Conservation (phyloP, 139 green algal genomes). For the Micractinium conductrix region DNA sequence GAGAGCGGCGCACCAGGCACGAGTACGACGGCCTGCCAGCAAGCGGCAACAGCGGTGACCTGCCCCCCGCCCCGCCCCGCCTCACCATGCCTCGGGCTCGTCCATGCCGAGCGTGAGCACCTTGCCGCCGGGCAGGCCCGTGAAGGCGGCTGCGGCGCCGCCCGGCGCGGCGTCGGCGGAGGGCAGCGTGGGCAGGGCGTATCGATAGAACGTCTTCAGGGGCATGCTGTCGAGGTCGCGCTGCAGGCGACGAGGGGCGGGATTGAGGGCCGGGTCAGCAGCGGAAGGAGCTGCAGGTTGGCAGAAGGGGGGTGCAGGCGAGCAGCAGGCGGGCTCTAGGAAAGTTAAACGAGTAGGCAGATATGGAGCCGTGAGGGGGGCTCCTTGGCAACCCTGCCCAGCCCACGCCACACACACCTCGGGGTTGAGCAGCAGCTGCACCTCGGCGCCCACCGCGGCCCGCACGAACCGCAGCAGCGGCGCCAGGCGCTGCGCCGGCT, state of each 20-base stretch:
- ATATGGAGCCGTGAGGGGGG: too few species aligned
- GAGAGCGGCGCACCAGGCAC: too few species aligned
- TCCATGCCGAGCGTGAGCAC: conserved; percentile 94
- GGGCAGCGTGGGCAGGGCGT: conserved; percentile 55
- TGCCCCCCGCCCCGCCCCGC: neutral
- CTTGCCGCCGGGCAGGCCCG: conserved; percentile 64
- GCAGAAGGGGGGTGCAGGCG: neutral
- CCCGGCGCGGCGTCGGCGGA: neutral
- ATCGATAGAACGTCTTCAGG: conserved; percentile 93
- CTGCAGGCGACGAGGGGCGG: neutral
- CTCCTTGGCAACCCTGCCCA: too few species aligned
- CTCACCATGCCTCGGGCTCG: conserved; percentile 89
- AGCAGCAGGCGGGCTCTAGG: too few species aligned
- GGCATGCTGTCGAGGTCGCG: conserved; percentile 80
- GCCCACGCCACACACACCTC: too few species aligned
- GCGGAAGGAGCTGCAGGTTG: neutral
- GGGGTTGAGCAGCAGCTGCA: conserved; percentile 38
- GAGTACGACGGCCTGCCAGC: neutral
- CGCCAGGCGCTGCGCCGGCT: conserved; percentile 43
- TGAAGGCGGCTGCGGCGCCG: conserved; percentile 60
- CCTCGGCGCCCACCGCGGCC: conserved; percentile 29
- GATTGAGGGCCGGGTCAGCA: neutral
- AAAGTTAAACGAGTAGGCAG: too few species aligned
- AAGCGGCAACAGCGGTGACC: neutral
- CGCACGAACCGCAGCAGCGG: conserved; percentile 64